Evolutionary conservation across 1,284 basidiomycete species (phyloP), one percentile per base, ranked within the genome.

Genomic region (Tilletia caries): DNA sequence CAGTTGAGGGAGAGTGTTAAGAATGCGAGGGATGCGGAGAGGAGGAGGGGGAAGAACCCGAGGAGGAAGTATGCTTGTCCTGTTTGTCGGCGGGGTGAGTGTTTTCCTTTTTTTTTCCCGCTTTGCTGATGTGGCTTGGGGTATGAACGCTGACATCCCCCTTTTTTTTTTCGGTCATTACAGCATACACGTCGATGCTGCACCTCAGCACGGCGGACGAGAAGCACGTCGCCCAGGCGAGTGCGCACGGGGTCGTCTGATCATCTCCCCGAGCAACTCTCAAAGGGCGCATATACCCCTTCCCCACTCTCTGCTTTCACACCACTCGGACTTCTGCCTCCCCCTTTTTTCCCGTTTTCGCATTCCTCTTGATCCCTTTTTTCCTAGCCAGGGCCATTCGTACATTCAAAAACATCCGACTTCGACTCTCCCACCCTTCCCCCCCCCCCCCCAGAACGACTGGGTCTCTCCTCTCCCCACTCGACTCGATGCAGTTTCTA

Each of bases 1-100:
- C 79, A 78, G 48, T 34, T 83, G n/a, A 62, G 78, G 1, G 81
- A 82, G 43, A 77, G 74, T 64, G 79, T 82, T 6, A 71, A 80
- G 20, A 75, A 75, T 3, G 76, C 75, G 10, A 54, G 81, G 3
- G 73, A 72, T 43, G 60, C 65, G 1, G 81, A 82, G 60, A 67
- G 79, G n/a, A 67, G 75, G 27, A 71, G 77, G n/a, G 81, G 81
- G 0, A 74, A 75, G 43, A 74, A 70, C 52, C 79, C 80, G 10
- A 72, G 73, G 50, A 69, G 75, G 20, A 79, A 80, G 66, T 83
- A 77, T 52, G 77, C 75, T 13, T 83, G 81, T 52, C 81, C 80
- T 1, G 76, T 82, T n/a, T 83, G 81, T 60, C 73, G 81, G 34
- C 70, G 77, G 33, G 65, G 71, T 70, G 69, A 70, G 69, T 46